Conservation (phyloP, 352 stramenopile species). For the Lagenidium sp. region DNA sequence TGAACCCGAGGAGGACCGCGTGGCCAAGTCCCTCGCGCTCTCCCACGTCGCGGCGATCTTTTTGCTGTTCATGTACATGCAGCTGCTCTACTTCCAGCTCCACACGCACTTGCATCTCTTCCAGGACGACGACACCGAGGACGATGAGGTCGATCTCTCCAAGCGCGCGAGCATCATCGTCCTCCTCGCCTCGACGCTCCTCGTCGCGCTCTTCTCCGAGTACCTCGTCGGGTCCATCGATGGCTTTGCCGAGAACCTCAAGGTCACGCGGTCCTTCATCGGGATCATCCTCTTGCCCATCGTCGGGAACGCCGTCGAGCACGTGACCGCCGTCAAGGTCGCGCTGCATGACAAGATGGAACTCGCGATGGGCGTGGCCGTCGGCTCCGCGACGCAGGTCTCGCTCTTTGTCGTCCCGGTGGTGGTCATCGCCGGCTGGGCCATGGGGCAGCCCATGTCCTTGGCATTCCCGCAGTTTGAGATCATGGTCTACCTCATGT, state of each 20-base stretch:
- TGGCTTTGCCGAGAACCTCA: constrained; percentile 50
- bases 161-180: constrained; percentile 67
- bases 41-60: constrained; percentile 77
- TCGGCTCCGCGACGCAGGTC: constrained; percentile 96
- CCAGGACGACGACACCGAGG: constrained; percentile 37
- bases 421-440: constrained; percentile 93
- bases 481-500: constrained; percentile 94
- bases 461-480: constrained; percentile 96
- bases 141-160: constrained; percentile 80
- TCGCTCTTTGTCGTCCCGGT: constrained; percentile 96
- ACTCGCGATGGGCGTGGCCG: constrained; percentile 96
- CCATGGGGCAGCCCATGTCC: constrained; percentile 90
- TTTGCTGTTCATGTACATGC: constrained; percentile 90
- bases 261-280: constrained; percentile 82
- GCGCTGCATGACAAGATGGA: constrained; percentile 99
- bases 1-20: constrained; percentile 55
- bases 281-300: constrained; percentile 96
- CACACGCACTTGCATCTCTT: constrained; percentile 93
- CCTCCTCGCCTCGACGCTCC: constrained; percentile 78
- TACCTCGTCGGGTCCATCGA: constrained; percentile 85
- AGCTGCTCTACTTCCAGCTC: constrained; percentile 95
- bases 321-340: constrained; percentile 95
- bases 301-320: constrained; percentile 97
- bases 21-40: constrained; percentile 63
- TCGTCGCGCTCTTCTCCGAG: constrained; percentile 93